Base-by-base conservation (phyloP, 202 grass and related monocot genomes). In the Saccharum hybrid region DNA sequence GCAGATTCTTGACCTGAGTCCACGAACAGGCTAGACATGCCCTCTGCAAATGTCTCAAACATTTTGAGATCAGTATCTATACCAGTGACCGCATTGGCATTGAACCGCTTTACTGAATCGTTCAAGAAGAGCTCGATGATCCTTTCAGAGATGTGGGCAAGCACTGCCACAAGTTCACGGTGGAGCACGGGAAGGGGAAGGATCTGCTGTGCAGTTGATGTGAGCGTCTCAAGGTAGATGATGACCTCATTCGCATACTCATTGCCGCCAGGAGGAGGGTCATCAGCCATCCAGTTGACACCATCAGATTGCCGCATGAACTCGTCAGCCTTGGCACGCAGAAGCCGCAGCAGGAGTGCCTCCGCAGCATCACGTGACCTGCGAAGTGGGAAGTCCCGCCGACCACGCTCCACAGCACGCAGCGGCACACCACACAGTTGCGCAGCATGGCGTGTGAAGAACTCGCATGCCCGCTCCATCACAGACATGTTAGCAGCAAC, bases 401-500 rank as follows among this genome's bases (percentile, higher is more conserved):
- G 88, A 14, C 89, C 87, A 81, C 84, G 90, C 72, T 91, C 91
- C 28, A 88, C 94, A 15, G 82, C 89, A 42, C 91, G 91, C 36
- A 90, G 46, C 2, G 93, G 90, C 70, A 99, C 89, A 77, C 96
- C 96, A 68, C 93, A 99, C 45, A 90, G 82, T 86, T 94, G 91
- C 0, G 96, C 96, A 38, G 96, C 96, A 82, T 96, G 96, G 37
- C 91, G 84, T 70, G 85, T 93, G 76, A 99, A 99, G 66, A 96
- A 99, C 46, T 92, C 91, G 6, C 96, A 98, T 65, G 96, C 96
- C 80, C 96, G 91, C 83, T 99, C 96, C 96, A 99, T 92, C 9
- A 96, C 86, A n/a, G 88, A 85, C 93, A 99, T 96, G 59, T 99
- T 99, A 8, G 96, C 93, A 51, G 93, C 91, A 72, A 96, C 91